Evolutionary conservation across 805 yeast genomes (phyloP).

Genomic region (Kluyveromyces nonfermentans): DNA sequence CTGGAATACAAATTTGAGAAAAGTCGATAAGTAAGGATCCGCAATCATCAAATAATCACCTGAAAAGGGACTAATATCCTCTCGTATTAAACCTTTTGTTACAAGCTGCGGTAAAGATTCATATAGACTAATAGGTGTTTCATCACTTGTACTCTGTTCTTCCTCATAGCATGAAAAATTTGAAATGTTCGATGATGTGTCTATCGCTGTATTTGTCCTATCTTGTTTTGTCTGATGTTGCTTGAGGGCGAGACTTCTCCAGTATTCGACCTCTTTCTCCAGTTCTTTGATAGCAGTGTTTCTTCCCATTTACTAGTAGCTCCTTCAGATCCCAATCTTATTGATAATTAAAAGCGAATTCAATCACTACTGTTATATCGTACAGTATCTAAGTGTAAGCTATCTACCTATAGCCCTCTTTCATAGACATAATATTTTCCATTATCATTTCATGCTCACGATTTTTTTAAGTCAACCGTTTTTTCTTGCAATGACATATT

Average conservation of each 20-base stretch:
- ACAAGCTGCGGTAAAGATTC: conserved; percentile 2
- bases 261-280: conserved; percentile 3
- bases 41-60: background rate
- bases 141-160: background rate
- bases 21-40: background rate
- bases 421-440: too few relatives aligned
- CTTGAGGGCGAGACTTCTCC: conserved; percentile 1
- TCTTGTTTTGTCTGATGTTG: background rate
- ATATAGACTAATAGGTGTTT: background rate
- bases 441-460: too few relatives aligned
- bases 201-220: background rate
- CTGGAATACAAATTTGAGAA: background rate
- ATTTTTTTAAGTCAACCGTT: too few relatives aligned
- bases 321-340: background rate
- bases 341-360: background rate
- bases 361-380: too few relatives aligned
- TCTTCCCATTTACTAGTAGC: background rate
- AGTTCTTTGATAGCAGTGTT: background rate
- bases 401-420: too few relatives aligned
- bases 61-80: conserved; percentile 1
- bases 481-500: too few relatives aligned
- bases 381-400: too few relatives aligned
- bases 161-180: background rate
- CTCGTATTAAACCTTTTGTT: background rate
- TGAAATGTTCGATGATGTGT: background rate